Base-by-base conservation (phyloP, 345 rosid species). In the Gossypium anomalum region DNA sequence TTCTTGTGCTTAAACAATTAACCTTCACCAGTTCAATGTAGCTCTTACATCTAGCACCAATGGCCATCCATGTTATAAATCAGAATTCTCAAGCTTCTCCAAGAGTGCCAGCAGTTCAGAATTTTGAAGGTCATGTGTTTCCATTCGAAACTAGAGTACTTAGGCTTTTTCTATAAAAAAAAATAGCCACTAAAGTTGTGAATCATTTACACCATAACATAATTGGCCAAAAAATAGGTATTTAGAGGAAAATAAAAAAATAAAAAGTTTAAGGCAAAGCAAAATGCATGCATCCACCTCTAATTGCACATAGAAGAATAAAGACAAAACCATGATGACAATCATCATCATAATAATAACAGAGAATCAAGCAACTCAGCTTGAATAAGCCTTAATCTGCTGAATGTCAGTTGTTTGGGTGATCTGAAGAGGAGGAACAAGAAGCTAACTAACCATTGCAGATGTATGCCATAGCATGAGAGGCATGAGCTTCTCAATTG, bases 401-500 rank as follows among this genome's bases (percentile, higher is more conserved):
- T 25, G 53, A 23, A 27, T 51, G 9, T 17, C 59, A 25, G 23
- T 49, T 0, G 16, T 29, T 59, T 19, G 13, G 10, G 8, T 22
- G 38, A 27, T 3, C 44, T 51, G 47, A 68, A 19, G 41, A 14
- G 5, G n/a, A 52, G 65, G 22, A 9, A 44, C n/a, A 15, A 65
- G 45, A 41, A 9, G 52, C 47, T 70, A 79, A 88, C 98, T 60
- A 75, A 94, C 98, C 97, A 86, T 83, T 4, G 89, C 73, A 85
- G 97, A 92, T 78, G 80, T 45, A 84, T 88, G 94, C 81, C 76
- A 61, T 59, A 94, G 85, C 75, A 86, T 85, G 78, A 80, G 82
- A 51, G 87, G 92, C 77, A 94, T 84, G 80, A 83, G 89, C 79
- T 89, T 87, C 80, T 84, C 86, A 71, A 94, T 86, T 62, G 90